Conservation (phyloP, 148 eudicot species). For the Cornus kousa region DNA sequence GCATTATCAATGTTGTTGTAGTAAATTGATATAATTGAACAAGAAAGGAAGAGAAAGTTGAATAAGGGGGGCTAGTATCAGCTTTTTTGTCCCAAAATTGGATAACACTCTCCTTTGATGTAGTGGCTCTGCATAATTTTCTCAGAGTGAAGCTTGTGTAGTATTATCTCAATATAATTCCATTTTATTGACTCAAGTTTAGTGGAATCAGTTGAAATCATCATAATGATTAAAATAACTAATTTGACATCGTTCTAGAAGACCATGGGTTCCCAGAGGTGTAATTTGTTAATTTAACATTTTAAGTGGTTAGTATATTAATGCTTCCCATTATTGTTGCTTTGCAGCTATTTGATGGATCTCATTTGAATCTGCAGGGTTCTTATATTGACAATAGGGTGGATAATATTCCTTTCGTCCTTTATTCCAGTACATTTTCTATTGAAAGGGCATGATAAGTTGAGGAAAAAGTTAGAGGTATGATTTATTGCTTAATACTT, state of each 20-base stretch:
- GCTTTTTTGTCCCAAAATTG: neutral
- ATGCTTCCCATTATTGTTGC: neutral
- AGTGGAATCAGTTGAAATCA: neutral
- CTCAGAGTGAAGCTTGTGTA: too few species aligned
- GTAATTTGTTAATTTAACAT: too few species aligned
- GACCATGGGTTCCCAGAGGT: neutral
- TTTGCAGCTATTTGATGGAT: constrained; percentile 11
- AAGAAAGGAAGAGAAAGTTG: constrained; percentile 6
- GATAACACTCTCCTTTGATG: too few species aligned
- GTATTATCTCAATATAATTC: too few species aligned
- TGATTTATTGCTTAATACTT: constrained; percentile 8
- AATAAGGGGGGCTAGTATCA: constrained; percentile 7
- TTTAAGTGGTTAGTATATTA: neutral
- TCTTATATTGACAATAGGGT: constrained; percentile 73
- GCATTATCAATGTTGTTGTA: neutral
- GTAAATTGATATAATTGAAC: neutral
- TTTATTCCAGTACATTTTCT: constrained; percentile 86
- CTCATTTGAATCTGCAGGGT: constrained; percentile 55
- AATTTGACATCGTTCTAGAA: neutral
- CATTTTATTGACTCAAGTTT: too few species aligned
- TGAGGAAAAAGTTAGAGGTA: constrained; percentile 94
- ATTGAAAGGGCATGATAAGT: constrained; percentile 81
- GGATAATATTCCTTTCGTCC: constrained; percentile 93
- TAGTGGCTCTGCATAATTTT: too few species aligned
- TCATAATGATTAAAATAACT: neutral